Conservation (phyloP, 495 filamentous ascomycete genomes). For the Venustampulla echinocandica region DNA sequence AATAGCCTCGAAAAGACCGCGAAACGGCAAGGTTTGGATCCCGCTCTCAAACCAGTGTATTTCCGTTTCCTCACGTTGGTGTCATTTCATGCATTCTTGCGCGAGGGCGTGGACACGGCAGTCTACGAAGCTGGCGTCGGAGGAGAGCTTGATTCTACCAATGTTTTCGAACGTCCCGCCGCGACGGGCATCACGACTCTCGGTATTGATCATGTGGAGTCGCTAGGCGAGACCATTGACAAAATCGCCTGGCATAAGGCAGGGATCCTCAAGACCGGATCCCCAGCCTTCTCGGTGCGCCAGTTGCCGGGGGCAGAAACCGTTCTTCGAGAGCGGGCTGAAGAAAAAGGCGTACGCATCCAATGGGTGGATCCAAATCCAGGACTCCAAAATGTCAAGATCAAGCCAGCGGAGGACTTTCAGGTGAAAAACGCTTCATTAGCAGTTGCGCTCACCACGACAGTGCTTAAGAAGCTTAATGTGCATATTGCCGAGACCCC, state of each 20-base stretch:
- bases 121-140: slow-evolving; percentile 92
- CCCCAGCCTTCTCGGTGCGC: slow-evolving; percentile 62
- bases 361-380: slow-evolving; percentile 55
- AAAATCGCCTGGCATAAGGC: slow-evolving; percentile 97
- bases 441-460: slow-evolving; percentile 64
- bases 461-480: too few species aligned
- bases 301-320: slow-evolving; percentile 57
- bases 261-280: slow-evolving; percentile 74
- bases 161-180: slow-evolving; percentile 66
- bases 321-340: slow-evolving; percentile 63
- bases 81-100: slow-evolving; percentile 79
- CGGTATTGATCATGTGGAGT: slow-evolving; percentile 78
- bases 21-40: too few species aligned
- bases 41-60: slow-evolving; percentile 67
- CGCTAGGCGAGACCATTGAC: slow-evolving; percentile 77
- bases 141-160: slow-evolving; percentile 88
- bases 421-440: slow-evolving; percentile 82
- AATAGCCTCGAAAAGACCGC: slow-evolving; percentile 66
- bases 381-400: slow-evolving; percentile 40
- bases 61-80: slow-evolving; percentile 86
- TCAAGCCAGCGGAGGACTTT: slow-evolving; percentile 72
- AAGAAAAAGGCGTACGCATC: slow-evolving; percentile 51
- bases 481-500: too few species aligned
- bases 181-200: slow-evolving; percentile 72
- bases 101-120: slow-evolving; percentile 70